Conservation (phyloP, 2,329 filamentous ascomycete species). For the Sporothrix luriei region DNA sequence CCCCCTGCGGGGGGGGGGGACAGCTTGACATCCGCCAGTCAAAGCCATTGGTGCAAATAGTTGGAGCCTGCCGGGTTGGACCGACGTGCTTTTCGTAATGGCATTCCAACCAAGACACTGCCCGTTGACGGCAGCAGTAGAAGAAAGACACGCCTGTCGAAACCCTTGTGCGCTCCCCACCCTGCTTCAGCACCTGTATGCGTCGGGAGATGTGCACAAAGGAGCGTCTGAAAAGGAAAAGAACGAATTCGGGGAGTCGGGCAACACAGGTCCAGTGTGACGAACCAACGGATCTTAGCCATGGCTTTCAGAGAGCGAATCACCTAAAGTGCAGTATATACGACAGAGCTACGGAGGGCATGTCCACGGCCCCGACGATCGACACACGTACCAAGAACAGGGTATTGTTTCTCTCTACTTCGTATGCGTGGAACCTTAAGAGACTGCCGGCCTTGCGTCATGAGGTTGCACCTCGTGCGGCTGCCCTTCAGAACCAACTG, state of each 20-base stretch:
- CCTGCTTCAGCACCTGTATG: slow-evolving; percentile 4
- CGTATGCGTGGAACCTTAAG: background rate
- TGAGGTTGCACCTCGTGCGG: background rate
- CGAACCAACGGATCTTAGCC: too few relatives aligned
- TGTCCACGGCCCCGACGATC: background rate
- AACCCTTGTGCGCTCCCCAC: background rate
- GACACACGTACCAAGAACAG: background rate
- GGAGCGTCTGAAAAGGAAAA: background rate
- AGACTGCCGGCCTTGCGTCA: background rate
- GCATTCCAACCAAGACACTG: background rate
- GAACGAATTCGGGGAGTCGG: background rate
- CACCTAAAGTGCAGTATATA: background rate
- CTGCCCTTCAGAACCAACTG: background rate
- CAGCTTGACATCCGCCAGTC: background rate
- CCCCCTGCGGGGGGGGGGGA: background rate
- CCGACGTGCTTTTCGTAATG: background rate
- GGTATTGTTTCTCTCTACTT: too few relatives aligned
- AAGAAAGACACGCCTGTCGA: background rate
- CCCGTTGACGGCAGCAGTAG: background rate
- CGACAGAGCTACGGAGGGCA: background rate
- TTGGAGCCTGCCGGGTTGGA: too few relatives aligned
- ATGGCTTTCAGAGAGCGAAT: background rate
- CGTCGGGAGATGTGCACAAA: background rate
- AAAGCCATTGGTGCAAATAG: background rate
- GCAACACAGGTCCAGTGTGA: background rate